Percentiles rank a stretch among this genome's conserved stretches.
Conservation (phyloP, 75 land plant genomes). For the Chamaecyparis obtusa region DNA sequence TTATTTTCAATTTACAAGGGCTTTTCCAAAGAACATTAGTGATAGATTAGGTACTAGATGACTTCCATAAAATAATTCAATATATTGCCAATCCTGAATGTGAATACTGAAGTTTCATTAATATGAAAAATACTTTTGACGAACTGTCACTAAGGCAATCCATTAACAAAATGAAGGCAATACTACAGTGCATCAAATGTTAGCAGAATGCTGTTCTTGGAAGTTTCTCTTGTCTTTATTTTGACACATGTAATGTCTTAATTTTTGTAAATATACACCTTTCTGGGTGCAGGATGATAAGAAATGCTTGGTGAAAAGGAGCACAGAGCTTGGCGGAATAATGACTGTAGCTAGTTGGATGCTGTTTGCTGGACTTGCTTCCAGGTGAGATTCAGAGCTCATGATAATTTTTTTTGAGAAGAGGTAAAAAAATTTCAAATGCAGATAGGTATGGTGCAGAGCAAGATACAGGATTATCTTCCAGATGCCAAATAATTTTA, state of each 20-base stretch:
- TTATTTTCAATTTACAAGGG: too few relatives aligned
- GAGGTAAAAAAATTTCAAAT: neutral
- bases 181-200: neutral
- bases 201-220: neutral
- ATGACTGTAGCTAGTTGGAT: slow-evolving; percentile 7
- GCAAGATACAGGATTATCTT: neutral
- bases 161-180: neutral
- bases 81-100: neutral
- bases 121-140: neutral
- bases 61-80: neutral
- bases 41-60: neutral
- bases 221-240: neutral
- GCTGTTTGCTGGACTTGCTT: slow-evolving; percentile 1
- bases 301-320: slow-evolving; percentile 2
- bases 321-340: slow-evolving; percentile 10
- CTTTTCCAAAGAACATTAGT: neutral
- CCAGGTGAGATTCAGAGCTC: slow-evolving; percentile 8
- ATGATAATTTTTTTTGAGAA: neutral
- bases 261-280: neutral
- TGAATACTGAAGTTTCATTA: neutral
- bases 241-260: neutral
- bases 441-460: neutral
- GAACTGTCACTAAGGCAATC: neutral
- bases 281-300: slow-evolving; percentile 1
- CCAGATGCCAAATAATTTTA: neutral